Base-by-base conservation (phyloP, 2,329 filamentous ascomycete genomes). In the Penicillium paneum region DNA sequence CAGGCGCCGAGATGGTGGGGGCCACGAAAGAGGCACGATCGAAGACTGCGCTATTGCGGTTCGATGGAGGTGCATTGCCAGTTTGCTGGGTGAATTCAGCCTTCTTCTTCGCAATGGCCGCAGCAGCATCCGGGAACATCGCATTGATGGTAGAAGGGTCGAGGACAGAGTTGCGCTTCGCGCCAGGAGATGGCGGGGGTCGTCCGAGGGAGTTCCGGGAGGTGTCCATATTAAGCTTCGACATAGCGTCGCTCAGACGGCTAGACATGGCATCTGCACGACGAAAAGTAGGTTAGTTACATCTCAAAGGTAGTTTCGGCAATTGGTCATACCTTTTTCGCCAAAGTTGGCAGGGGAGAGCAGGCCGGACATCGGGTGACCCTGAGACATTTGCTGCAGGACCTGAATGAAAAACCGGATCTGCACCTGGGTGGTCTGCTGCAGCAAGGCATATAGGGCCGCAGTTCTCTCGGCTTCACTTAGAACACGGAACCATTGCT, bases 331-430 rank as follows among this genome's bases (percentile, higher is more conserved):
- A 94, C 91, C 91, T 80, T 97, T 97, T 71, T 97, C 94, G 49
- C 81, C 81, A 74, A 97, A 97, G 70, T 91, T 96, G 52, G 94
- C 89, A 29, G 94, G 94, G 28, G 94, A 97, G 49, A 99, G 76
- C 35, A 99, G 88, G 49, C 93, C 90, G 34, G 93, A 96, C 90
- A 97, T 95, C 28, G 94, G 94, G 74, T 97, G 92, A 68, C 87
- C 96, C 78, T 97, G 96, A 61, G 92, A 92, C 94, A 97, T 99
- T 74, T 99, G 94, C 79, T 97, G 92, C 65, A 99, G 80, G 43
- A 99, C 91, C 76, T 97, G 93, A 64, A 97, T 97, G 77, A 99
- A 99, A 81, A 99, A 99, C 52, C 94, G 87, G 70, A 97, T 96
- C 78, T 99, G 94, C 58, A 99, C 93, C 76, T 97, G 94, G 5